These are phyloP conservation scores for Salix udensis DNA, from an alignment of 345 rosid genomes.

Conservation along the genomic window DNA sequence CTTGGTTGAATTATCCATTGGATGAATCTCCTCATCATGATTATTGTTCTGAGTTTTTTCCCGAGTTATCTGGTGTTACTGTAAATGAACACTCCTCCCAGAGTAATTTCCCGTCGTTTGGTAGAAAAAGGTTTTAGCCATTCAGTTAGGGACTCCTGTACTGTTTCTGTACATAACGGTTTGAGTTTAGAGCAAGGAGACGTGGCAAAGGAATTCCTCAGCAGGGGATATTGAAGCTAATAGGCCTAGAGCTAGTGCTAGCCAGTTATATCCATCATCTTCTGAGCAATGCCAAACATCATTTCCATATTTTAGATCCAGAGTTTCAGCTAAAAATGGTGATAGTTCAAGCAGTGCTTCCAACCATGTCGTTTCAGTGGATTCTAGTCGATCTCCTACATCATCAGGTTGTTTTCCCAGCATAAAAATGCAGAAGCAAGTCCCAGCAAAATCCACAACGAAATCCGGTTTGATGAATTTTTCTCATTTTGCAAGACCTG, in stretches of 20 bases:
- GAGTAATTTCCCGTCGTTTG: conserved; percentile 38
- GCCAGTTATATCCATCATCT: conserved; percentile 28
- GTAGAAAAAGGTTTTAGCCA: conserved; percentile 31
- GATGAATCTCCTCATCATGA: conserved; percentile 40
- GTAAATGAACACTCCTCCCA: conserved; percentile 37
- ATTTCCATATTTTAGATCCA: conserved; percentile 38
- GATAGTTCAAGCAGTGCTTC: conserved; percentile 15
- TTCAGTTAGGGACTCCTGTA: conserved; percentile 20
- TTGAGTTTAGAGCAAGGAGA: conserved; percentile 24
- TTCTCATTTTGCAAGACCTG: conserved; percentile 63
- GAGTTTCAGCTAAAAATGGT: conserved; percentile 30
- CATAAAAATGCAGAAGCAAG: conserved; percentile 42
- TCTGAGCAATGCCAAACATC: conserved; percentile 34
- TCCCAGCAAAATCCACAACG: conserved; percentile 28
- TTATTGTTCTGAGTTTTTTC: conserved; percentile 54
- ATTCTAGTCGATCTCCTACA: conserved; percentile 16
- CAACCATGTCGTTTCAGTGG: conserved; percentile 21
- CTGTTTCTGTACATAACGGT: conserved; percentile 22
- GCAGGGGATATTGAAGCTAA: conserved; percentile 15
- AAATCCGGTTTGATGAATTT: conserved; percentile 48
- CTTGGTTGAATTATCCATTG: conserved; percentile 59
- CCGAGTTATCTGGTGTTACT: conserved; percentile 55
- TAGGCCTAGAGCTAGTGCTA: conserved; percentile 24
- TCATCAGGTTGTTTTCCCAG: conserved; percentile 21
- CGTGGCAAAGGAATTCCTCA: conserved; percentile 21